Conservation (phyloP, 2,329 filamentous ascomycete species). For the Aspergillus sojae region DNA sequence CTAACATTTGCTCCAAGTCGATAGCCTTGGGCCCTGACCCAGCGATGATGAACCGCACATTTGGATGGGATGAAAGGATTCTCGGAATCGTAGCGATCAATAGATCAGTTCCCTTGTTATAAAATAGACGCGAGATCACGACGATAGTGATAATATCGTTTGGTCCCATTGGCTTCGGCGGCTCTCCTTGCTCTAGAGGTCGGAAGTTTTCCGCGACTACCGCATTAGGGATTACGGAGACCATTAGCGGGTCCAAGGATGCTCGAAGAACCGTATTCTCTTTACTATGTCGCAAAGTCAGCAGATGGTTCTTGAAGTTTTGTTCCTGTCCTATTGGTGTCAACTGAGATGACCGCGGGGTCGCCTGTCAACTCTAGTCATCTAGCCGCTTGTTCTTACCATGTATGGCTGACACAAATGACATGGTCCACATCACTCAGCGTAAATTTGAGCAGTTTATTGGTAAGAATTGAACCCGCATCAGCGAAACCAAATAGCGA, state of each 20-base stretch:
- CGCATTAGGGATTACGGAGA: conserved; percentile 96
- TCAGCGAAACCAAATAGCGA: conserved; percentile 97
- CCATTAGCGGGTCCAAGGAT: conserved; percentile 92
- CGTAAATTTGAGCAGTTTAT: conserved; percentile 95
- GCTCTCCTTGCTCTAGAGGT: conserved; percentile 60
- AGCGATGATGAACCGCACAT: conserved; percentile 95
- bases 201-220: conserved; percentile 96
- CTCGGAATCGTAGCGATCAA: conserved; percentile 94
- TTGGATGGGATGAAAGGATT: conserved; percentile 84
- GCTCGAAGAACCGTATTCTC: conserved; percentile 96
- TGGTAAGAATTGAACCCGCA: conserved; percentile 91
- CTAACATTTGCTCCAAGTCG: conserved; percentile 96
- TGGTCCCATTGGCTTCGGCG: conserved; percentile 72
- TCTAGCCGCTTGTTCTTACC: conserved; percentile 57
- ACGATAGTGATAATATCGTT: conserved; percentile 92
- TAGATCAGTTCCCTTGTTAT: conserved; percentile 97
- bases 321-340: neutral
- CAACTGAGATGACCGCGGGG: neutral
- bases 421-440: conserved; percentile 97
- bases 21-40: conserved; percentile 96
- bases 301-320: neutral
- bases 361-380: neutral
- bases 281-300: conserved; percentile 62
- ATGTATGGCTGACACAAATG: conserved; percentile 97
- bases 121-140: conserved; percentile 95